Evolutionary conservation across 73 alveolate species (phyloP).

Genomic region (Loxodes magnus): DNA sequence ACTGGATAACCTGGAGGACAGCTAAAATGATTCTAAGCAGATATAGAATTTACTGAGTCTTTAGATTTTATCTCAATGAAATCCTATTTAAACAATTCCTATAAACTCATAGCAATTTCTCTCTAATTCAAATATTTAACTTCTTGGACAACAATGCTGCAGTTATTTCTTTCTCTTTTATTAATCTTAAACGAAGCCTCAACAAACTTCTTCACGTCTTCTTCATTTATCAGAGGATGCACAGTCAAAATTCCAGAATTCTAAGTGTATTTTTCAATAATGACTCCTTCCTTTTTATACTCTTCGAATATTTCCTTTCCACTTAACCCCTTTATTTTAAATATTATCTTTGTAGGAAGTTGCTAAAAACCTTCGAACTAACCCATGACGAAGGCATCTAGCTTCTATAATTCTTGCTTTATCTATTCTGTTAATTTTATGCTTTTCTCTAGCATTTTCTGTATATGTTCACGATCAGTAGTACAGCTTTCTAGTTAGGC

Average conservation of each 20-base stretch:
- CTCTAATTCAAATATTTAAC: neutral
- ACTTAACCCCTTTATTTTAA: conserved; percentile 7
- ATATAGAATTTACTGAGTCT: too few relatives aligned
- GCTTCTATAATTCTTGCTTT: neutral
- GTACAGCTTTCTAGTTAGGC: conserved; percentile 16
- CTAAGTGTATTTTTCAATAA: conserved; percentile 7
- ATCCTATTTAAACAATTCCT: too few relatives aligned
- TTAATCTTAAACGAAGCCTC: neutral
- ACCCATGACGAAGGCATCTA: neutral
- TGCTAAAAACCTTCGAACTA: neutral
- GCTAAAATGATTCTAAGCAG: too few relatives aligned
- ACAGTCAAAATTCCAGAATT: conserved; percentile 5
- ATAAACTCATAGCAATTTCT: neutral
- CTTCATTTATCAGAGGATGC: conserved; percentile 11
- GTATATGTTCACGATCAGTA: neutral
- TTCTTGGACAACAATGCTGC: neutral
- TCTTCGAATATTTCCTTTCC: conserved; percentile 1
- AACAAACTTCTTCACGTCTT: conserved; percentile 10
- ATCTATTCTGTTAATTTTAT: neutral
- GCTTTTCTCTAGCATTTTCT: neutral
- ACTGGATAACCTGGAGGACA: too few relatives aligned
- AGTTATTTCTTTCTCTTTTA: neutral
- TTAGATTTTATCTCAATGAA: too few relatives aligned
- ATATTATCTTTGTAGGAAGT: conserved; percentile 14
- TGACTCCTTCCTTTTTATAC: conserved; percentile 2